Conservation (phyloP, 495 filamentous ascomycete species). For the Beverwykella pulmonaria region DNA sequence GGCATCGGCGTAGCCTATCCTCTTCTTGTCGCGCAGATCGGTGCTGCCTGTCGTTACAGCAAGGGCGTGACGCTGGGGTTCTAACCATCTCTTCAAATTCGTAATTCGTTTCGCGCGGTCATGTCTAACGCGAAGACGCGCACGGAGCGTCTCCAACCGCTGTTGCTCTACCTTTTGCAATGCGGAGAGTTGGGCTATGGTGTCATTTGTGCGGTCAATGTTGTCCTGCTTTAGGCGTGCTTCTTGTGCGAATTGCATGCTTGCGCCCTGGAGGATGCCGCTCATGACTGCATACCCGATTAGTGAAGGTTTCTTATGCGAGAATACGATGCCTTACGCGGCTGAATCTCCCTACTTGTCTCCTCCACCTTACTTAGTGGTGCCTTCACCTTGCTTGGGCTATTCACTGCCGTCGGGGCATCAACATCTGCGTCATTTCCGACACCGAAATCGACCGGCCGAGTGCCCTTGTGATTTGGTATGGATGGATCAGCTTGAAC, state of each 20-base stretch:
- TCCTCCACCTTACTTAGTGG: conserved; percentile 42
- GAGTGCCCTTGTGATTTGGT: conserved; percentile 81
- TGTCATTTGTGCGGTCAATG: conserved; percentile 73
- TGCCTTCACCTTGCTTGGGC: conserved; percentile 44
- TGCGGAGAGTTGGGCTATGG: conserved; percentile 77
- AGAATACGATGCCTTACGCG: conserved; percentile 54
- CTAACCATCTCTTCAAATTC: conserved; percentile 61
- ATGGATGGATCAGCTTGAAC: conserved; percentile 89
- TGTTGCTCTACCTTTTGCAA: conserved; percentile 74
- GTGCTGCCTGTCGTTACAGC: conserved; percentile 31
- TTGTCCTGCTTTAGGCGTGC: conserved; percentile 78
- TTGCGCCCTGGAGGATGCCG: conserved; percentile 69
- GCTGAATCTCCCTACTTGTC: conserved; percentile 42
- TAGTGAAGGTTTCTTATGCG: not conserved
- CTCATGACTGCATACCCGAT: conserved; percentile 13
- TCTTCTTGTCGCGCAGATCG: conserved; percentile 32
- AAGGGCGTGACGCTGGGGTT: conserved; percentile 52
- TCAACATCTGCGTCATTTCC: conserved; percentile 63
- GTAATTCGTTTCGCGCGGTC: conserved; percentile 62
- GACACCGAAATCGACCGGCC: conserved; percentile 89
- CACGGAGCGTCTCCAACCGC: conserved; percentile 66
- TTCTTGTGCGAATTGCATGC: conserved; percentile 72
- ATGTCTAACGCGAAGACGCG: conserved; percentile 59
- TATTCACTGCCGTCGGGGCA: conserved; percentile 38
- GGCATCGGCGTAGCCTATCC: conserved; percentile 59